Base-by-base conservation (phyloP, 371 early-diverging fungal genomes). In the Mortierella sp. region DNA sequence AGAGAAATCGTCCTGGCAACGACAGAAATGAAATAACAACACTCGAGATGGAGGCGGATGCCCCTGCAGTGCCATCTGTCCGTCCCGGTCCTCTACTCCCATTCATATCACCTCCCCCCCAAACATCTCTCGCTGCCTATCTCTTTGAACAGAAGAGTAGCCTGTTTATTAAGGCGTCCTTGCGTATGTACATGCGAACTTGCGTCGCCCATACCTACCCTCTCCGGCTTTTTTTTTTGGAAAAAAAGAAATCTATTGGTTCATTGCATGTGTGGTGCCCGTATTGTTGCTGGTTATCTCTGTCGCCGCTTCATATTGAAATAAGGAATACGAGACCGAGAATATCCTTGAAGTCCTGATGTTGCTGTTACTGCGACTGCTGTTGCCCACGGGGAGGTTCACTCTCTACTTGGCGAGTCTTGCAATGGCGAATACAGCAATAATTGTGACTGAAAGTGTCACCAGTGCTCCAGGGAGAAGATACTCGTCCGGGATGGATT, bases 391-490 rank as follows among this genome's bases (percentile, higher is more conserved):
- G n/a, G n/a, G n/a, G n/a, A n/a, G n/a, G n/a, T n/a, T n/a, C n/a
- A n/a, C n/a, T n/a, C n/a, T 50, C 56, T 72, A 72, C 67, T 73
- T 73, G 54, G 73, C 63, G 18, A 64, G 43, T 50, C 84, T 79
- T 43, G 84, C 80, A 28, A 84, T 78, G 24, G 84, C 82, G 80
- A 89, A 87, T 2, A 87, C 89, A 34, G 86, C 84, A 30, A 87
- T 60, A 62, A 89, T 87, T 21, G 82, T 86, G 30, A 86, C 78
- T 26, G 86, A 86, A 34, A 89, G 79, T 34, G 85, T 85, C 24
- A 85, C 74, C 67, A 90, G 79, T 19, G 90, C 87, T 27, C 86
- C 87, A 38, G 90, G 90, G 12, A 88, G 67, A 28, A 90, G 59
- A 28, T 86, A 60, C 39, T 88, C 86, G 24, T 86, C 82, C 31